These are phyloP conservation scores for Xylaria palmicola DNA, from an alignment of 495 filamentous ascomycete genomes.

Conservation along the genomic window DNA sequence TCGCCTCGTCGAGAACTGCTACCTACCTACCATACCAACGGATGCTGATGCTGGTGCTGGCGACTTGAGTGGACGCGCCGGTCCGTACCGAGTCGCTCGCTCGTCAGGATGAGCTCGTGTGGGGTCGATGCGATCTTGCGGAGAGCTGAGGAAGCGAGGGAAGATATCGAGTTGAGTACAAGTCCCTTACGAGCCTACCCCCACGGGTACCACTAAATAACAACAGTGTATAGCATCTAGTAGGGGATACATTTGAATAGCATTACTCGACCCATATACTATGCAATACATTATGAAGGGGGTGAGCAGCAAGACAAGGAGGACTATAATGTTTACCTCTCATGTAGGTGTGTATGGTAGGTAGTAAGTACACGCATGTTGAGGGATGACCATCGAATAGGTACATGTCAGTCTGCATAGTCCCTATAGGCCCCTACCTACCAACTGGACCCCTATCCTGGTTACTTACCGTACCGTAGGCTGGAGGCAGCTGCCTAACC, in stretches of 20 bases:
- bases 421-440: too few relatives aligned
- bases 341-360: neutral
- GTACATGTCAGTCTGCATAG: too few relatives aligned
- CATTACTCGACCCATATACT: neutral
- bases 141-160: neutral
- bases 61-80: neutral
- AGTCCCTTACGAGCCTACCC: too few relatives aligned
- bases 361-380: too few relatives aligned
- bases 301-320: neutral
- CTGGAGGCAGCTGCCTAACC: too few relatives aligned
- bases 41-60: neutral
- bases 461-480: too few relatives aligned
- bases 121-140: neutral
- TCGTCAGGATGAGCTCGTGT: conserved; percentile 7
- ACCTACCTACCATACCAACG: too few relatives aligned
- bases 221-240: neutral
- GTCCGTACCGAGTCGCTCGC: conserved; percentile 8
- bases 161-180: neutral
- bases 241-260: neutral
- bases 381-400: too few relatives aligned
- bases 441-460: too few relatives aligned
- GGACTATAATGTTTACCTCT: too few relatives aligned
- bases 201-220: too few relatives aligned
- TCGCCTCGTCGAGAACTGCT: too few relatives aligned
- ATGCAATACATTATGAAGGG: neutral